Base-by-base conservation (phyloP, 805 yeast species). In the Candida berthetii region DNA sequence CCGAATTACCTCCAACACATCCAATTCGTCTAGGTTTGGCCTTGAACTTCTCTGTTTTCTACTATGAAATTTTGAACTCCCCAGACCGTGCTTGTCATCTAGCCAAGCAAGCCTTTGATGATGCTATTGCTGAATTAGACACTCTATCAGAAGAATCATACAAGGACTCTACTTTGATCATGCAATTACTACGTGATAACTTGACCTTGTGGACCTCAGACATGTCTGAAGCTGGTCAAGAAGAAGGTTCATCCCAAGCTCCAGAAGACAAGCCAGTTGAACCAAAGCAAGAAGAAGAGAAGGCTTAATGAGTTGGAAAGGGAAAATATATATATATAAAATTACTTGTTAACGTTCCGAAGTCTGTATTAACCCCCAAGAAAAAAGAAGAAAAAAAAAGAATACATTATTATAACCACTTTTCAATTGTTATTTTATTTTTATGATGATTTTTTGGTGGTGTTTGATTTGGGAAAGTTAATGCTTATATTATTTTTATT, bases 81-180 rank as follows among this genome's bases (percentile, higher is more conserved):
- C 98, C 99, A 58, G 97, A 91, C 67, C 87, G 95, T 69, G 99
- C 99, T 56, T 91, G 99, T 69, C 96, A 90, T 67, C 80, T 91
- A 67, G 99, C 99, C 60, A 93, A 91, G 71, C 96, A 91, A 73
- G 98, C 99, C 32, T 91, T 93, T 57, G 99, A 91, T 69, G 98
- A 91, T 64, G 99, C 99, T 50, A 95, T 91, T 65, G 96, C 99
- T 50, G 98, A 93, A 73, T 80, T 91, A 66, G 99, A 91, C 72
- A 87, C 97, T 53, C 77, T 91, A 64, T 86, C 96, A 36, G 99
- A 91, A 73, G 99, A 91, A 74, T 85, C 96, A 54, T 91, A 93
- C 82, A 93, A 91, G 71, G 99, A 91, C 69, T 89, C 97, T 50
- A 93, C 98, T 55, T 81, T 93, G 67, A 93, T 93, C 65, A 93